phyloP scores from a whole-genome alignment of 2,329 filamentous ascomycete genomes.

The Penicillium capsulatum region DNA sequence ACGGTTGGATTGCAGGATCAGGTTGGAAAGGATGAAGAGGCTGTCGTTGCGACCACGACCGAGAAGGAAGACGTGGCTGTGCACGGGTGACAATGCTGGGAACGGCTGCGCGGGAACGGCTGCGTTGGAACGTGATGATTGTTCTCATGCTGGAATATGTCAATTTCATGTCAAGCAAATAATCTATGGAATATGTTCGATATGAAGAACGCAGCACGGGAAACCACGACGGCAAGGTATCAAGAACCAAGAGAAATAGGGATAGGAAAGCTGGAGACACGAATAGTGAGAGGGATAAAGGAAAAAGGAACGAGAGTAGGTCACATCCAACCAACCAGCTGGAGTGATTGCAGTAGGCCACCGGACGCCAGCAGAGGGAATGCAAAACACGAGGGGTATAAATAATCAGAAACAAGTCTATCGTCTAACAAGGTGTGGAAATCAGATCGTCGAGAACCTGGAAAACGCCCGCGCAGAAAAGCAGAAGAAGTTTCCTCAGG shows the following conservation, averaged over 20 bases:
- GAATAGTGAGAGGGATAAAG: constrained; percentile 1
- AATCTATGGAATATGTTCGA: no score
- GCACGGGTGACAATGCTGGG: not conserved
- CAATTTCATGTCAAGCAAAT: not conserved
- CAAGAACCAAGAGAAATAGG: constrained; percentile 11
- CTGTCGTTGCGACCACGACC: constrained; percentile 18
- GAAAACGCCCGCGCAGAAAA: constrained; percentile 8
- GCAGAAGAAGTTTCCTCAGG: constrained; percentile 12
- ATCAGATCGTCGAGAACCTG: constrained; percentile 11
- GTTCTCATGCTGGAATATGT: constrained; percentile 2
- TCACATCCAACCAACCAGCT: not conserved
- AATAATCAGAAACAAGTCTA: constrained; percentile 20
- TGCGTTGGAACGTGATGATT: not conserved
- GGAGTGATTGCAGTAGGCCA: not conserved
- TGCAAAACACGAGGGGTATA: constrained; percentile 21
- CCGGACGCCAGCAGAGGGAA: not conserved
- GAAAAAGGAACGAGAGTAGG: constrained; percentile 1
- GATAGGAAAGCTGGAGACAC: constrained; percentile 1
- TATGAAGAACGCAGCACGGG: not conserved
- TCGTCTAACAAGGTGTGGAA: constrained; percentile 18
- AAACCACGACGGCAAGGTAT: no score
- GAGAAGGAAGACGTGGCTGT: constrained; percentile 9
- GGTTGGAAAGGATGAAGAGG: constrained; percentile 26
- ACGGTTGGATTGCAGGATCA: constrained; percentile 39
- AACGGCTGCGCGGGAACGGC: no score